phyloP scores from a whole-genome alignment of 805 yeast genomes.

The Tetrapisispora phaffii region DNA sequence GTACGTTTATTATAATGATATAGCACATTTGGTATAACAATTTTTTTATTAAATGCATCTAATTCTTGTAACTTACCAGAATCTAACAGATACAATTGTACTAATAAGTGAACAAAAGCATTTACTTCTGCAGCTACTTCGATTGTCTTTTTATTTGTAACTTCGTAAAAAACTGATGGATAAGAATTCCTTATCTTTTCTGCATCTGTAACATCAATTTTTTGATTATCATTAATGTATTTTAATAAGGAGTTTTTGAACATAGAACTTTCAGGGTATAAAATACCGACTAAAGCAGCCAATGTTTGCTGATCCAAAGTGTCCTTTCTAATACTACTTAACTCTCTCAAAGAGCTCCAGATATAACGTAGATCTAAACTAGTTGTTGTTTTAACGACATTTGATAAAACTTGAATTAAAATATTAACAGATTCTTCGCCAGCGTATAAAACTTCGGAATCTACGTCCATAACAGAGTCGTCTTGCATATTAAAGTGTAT shows the following conservation, averaged over 20 bases:
- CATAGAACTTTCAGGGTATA: constrained; percentile 44
- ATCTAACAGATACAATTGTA: constrained; percentile 70
- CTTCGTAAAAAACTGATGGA: constrained; percentile 27
- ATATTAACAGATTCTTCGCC: constrained; percentile 27
- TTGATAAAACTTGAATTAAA: constrained; percentile 27
- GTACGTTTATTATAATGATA: constrained; percentile 67
- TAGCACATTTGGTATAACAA: constrained; percentile 40
- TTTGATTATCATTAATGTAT: constrained; percentile 30
- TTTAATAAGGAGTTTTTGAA: constrained; percentile 36
- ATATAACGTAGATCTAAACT: constrained; percentile 81
- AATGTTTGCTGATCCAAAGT: constrained; percentile 44
- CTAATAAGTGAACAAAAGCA: constrained; percentile 65
- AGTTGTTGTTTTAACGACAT: constrained; percentile 46
- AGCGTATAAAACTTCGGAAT: constrained; percentile 23
- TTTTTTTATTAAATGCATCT: constrained; percentile 43
- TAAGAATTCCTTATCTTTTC: constrained; percentile 24
- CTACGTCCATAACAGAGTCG: constrained; percentile 11
- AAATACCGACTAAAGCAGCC: constrained; percentile 39
- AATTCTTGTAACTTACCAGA: constrained; percentile 39
- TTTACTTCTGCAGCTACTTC: constrained; percentile 69
- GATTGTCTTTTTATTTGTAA: constrained; percentile 19
- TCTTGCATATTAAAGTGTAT: background rate
- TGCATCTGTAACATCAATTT: constrained; percentile 30
- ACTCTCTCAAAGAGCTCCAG: constrained; percentile 73
- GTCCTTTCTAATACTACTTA: constrained; percentile 62